Conservation (phyloP, 257 asterid genomes). For the Oldenlandia corymbosa region DNA sequence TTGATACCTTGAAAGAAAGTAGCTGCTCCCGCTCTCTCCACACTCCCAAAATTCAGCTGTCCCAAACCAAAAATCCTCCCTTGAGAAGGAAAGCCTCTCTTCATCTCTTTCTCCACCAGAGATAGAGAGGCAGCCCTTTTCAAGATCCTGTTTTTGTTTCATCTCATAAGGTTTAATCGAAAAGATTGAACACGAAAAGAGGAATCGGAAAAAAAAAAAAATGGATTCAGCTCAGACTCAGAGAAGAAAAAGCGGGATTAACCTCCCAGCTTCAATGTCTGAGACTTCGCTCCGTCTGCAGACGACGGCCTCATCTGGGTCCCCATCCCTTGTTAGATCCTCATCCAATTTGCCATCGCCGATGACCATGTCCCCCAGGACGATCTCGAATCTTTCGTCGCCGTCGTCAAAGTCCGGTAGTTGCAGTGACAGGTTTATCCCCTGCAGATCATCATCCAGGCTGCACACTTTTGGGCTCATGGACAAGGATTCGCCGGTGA, state of each 20-base stretch:
- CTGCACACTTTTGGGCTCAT: constrained; percentile 86
- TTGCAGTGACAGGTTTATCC: constrained; percentile 94
- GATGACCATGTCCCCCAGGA: constrained; percentile 86
- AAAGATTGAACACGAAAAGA: neutral
- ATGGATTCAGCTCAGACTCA: constrained; percentile 63
- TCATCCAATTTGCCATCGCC: constrained; percentile 55
- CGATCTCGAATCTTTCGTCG: constrained; percentile 72
- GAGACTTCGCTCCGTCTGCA: constrained; percentile 62
- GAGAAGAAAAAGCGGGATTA: constrained; percentile 79
- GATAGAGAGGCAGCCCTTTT: constrained; percentile 23
- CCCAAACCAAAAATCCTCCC: neutral
- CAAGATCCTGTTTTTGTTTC: neutral
- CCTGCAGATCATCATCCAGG: constrained; percentile 96
- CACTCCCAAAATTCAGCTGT: neutral
- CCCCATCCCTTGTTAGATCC: constrained; percentile 15
- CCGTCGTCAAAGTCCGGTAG: constrained; percentile 61
- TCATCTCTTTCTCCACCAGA: constrained; percentile 5
- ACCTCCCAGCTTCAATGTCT: constrained; percentile 75
- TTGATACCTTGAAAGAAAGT: constrained; percentile 5
- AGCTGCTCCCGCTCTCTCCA: neutral
- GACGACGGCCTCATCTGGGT: constrained; percentile 38
- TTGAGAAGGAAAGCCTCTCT: constrained; percentile 19
- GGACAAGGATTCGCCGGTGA: constrained; percentile 73
- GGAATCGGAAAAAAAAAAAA: neutral
- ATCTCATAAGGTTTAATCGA: no score